Percentiles rank a stretch among this genome's conserved stretches.
phyloP scores from a whole-genome alignment of 2,329 filamentous ascomycete genomes.

The Trichoderma sp. region DNA sequence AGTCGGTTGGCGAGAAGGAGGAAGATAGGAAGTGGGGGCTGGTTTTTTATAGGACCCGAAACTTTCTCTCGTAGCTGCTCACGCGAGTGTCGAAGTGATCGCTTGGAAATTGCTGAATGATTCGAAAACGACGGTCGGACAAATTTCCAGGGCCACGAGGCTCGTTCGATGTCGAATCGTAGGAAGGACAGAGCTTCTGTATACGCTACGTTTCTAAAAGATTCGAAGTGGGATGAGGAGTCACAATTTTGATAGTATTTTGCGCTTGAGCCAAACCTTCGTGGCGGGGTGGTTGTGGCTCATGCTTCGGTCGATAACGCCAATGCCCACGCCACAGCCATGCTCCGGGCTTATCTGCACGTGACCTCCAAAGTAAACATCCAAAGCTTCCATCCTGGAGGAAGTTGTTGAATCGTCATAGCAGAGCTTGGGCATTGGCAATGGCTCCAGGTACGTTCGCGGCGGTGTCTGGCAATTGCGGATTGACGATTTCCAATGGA shows the following conservation, averaged over 20 bases:
- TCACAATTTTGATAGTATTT: constrained; percentile 45
- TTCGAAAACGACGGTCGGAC: neutral
- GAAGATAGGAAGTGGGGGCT: constrained; percentile 32
- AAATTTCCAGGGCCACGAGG: neutral
- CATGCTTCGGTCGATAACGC: neutral
- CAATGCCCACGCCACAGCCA: constrained; percentile 1
- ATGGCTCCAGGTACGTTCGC: constrained; percentile 43
- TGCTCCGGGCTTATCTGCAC: constrained; percentile 30
- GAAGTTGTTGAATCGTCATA: constrained; percentile 19
- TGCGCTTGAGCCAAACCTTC: constrained; percentile 36
- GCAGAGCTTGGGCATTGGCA: constrained; percentile 25
- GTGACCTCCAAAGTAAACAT: constrained; percentile 40
- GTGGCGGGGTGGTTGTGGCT: constrained; percentile 39
- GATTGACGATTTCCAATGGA: neutral
- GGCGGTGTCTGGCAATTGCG: neutral
- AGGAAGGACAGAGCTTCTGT: neutral
- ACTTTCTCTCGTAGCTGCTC: constrained; percentile 6
- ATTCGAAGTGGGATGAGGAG: constrained; percentile 30
- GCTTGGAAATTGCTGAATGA: neutral
- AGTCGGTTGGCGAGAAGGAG: constrained; percentile 20
- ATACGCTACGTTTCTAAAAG: constrained; percentile 8
- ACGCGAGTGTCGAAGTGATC: neutral
- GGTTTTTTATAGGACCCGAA: constrained; percentile 17
- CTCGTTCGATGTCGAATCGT: neutral
- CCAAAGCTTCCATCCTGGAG: constrained; percentile 25